Conservation (phyloP, 1,139 yeast species). For the Taphrina communis region DNA sequence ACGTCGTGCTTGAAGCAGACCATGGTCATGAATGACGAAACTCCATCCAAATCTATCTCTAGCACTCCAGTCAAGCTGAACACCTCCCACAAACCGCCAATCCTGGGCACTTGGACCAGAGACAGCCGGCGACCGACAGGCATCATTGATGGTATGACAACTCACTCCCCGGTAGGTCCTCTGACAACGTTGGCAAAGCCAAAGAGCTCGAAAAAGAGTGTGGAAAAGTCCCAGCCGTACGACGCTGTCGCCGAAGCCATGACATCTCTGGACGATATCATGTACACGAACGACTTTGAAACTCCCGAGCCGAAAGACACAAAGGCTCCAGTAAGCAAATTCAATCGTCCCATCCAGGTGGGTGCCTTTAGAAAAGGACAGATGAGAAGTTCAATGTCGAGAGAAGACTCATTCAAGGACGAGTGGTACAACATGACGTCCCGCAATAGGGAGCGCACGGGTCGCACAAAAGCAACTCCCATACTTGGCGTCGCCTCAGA, state of each 20-base stretch:
- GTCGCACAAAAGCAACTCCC: conserved; percentile 25
- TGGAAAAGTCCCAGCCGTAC: conserved; percentile 11
- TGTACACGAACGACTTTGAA: conserved; percentile 37
- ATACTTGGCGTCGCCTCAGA: conserved; percentile 30
- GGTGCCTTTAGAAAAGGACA: conserved; percentile 33
- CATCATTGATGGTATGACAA: conserved; percentile 37
- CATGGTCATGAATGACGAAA: conserved; percentile 20
- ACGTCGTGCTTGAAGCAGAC: conserved; percentile 39
- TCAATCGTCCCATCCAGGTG: conserved; percentile 20
- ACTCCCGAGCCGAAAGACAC: conserved; percentile 10
- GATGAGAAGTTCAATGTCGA: conserved; percentile 21
- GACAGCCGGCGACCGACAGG: conserved; percentile 39
- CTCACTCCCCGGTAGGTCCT: conserved; percentile 29
- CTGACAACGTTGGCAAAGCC: conserved; percentile 4
- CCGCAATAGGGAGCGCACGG: conserved; percentile 19
- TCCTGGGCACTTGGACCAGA: conserved; percentile 42
- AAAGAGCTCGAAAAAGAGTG: conserved; percentile 1
- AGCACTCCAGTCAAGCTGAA: conserved; percentile 28
- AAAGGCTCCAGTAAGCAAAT: conserved; percentile 21
- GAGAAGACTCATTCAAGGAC: conserved; percentile 37
- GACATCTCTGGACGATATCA: conserved; percentile 39
- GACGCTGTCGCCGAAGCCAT: conserved; percentile 30
- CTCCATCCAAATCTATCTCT: conserved; percentile 24
- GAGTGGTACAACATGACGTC: conserved; percentile 35
- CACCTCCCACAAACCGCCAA: conserved; percentile 39